Base-by-base conservation (phyloP, 805 yeast genomes). In the Lachancea waltii region DNA sequence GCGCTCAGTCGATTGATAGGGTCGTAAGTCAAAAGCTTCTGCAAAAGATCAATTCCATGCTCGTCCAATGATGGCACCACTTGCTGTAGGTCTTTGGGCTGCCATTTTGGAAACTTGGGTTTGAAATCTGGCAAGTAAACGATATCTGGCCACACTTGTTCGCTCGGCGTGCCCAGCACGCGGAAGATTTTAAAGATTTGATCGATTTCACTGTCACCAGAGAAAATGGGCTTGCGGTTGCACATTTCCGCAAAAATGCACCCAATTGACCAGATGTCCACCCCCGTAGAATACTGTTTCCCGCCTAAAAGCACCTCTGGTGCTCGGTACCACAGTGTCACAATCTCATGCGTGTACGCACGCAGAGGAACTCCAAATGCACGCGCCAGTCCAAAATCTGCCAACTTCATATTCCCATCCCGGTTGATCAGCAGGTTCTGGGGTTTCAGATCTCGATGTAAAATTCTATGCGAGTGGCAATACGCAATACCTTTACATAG, bases 221-320 rank as follows among this genome's bases (percentile, higher is more conserved):
- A 95, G 63, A 92, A 92, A 36, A 92, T 68, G 1, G 98, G 97
- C 54, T 90, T 81, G 22, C 98, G 95, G n/a, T 95, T 85, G 56
- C 92, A 82, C 97, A 92, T 90, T 58, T 92, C 98, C 3, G 97
- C 97, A 60, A 92, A 75, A 38, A 92, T 92, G 64, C 98, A 92
- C 11, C 98, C 98, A 11, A 95, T 94, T 13, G 96, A 86, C 98
- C 98, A 92, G 66, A 92, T 85, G 59, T 92, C 98, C 44, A 92
- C 94, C 7, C 96, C 89, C 0, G 98, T 92, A 32, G 95, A 84
- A 63, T 92, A 92, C 40, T 94, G 90, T 51, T 96, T 77, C 3
- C 95, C 86, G 2, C 98, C 98, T 55, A 92, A 71, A 36, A 92
- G 68, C 21, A 92, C 97, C 58, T 90, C 98, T 0, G 98, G 98